phyloP scores from a whole-genome alignment of 1,284 basidiomycete species.

The Austroboletus sp. region DNA sequence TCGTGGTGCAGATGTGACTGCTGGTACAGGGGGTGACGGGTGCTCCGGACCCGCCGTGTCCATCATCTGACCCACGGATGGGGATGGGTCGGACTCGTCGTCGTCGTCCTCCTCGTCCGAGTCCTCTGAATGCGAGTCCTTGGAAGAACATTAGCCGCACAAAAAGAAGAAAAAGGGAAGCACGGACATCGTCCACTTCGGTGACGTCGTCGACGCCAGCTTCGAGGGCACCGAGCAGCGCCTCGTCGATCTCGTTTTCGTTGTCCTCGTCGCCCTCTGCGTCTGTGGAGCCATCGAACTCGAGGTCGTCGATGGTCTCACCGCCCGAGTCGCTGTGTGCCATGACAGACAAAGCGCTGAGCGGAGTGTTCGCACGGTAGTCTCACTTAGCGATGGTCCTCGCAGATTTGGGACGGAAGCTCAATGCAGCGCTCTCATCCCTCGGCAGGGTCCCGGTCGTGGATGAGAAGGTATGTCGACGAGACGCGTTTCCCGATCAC shows the following conservation, averaged over 20 bases:
- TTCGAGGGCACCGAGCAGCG: constrained; percentile 46
- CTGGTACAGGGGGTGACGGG: constrained; percentile 26
- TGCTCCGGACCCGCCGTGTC: constrained; percentile 18
- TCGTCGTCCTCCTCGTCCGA: constrained; percentile 56
- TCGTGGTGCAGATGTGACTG: constrained; percentile 19
- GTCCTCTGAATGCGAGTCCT: constrained; percentile 50
- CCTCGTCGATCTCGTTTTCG: constrained; percentile 47
- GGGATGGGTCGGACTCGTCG: constrained; percentile 34
- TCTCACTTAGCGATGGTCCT: constrained; percentile 70
- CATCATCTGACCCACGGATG: constrained; percentile 15
- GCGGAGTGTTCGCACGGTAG: constrained; percentile 23
- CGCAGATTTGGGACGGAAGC: constrained; percentile 88
- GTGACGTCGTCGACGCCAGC: constrained; percentile 52
- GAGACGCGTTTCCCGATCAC: constrained; percentile 10
- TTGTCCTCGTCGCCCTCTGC: constrained; percentile 42
- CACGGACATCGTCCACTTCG: constrained; percentile 58
- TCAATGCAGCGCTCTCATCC: constrained; percentile 90
- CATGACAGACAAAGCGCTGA: constrained; percentile 33
- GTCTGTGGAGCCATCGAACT: constrained; percentile 44
- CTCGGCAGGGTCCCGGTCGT: constrained; percentile 80
- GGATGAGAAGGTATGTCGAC: constrained; percentile 71
- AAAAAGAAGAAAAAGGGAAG: not conserved
- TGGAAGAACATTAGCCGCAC: constrained; percentile 5
- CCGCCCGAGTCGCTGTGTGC: constrained; percentile 59
- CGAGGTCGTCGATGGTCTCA: constrained; percentile 52